Evolutionary conservation across 192 early-diverging fungal genomes (phyloP).

Genomic region (Kappamyces sp.): DNA sequence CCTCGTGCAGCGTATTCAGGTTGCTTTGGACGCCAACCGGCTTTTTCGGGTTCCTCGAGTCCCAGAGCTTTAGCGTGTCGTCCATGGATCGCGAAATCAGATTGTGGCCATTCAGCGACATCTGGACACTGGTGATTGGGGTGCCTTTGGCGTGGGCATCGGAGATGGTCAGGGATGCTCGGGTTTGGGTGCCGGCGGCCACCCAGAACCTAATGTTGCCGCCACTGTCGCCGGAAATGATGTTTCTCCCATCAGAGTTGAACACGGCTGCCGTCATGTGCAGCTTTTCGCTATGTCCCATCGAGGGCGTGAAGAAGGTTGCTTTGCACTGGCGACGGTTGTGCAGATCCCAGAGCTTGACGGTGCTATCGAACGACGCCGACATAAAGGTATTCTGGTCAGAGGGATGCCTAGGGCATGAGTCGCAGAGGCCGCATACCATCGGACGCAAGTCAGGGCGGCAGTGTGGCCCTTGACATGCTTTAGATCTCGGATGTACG

Average conservation of each 20-base stretch:
- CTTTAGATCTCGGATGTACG: conserved; percentile 85
- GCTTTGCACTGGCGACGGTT: conserved; percentile 63
- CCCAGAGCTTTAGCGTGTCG: conserved; percentile 93
- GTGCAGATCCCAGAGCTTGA: conserved; percentile 80
- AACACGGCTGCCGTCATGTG: conserved; percentile 66
- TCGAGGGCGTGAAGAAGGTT: conserved; percentile 72
- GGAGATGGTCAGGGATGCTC: conserved; percentile 57
- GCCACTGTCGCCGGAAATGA: conserved; percentile 60
- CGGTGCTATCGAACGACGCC: conserved; percentile 73
- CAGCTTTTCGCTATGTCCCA: conserved; percentile 60
- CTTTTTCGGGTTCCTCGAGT: conserved; percentile 66
- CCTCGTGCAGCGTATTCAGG: conserved; percentile 62
- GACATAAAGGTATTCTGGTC: conserved; percentile 66
- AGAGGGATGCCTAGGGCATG: conserved; percentile 42
- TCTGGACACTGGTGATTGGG: conserved; percentile 63
- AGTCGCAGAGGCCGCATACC: conserved; percentile 31
- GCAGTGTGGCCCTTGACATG: conserved; percentile 82
- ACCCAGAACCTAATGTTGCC: conserved; percentile 77
- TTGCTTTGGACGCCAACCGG: conserved; percentile 52
- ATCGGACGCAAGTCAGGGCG: conserved; percentile 66
- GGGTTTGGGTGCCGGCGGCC: conserved; percentile 52
- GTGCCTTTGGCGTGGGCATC: conserved; percentile 65
- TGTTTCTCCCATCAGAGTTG: conserved; percentile 62
- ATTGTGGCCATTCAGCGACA: conserved; percentile 58
- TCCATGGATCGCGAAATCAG: conserved; percentile 77